Conservation (phyloP, 177 flowering plant species). For the Vitis hybrid region DNA sequence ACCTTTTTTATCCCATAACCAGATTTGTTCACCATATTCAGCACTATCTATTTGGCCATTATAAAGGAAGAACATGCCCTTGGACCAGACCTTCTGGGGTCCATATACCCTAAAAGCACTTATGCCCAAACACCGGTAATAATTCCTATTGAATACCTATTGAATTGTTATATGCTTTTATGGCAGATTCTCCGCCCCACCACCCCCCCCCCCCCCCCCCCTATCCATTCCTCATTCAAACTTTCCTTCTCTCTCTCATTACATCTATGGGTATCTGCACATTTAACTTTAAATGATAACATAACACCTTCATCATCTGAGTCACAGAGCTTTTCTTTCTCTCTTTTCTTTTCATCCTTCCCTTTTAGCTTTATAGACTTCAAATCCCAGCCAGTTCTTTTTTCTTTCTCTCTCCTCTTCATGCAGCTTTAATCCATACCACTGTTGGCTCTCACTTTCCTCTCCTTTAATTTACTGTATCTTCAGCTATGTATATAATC, state of each 20-base stretch:
- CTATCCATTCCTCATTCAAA: neutral
- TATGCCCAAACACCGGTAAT: neutral
- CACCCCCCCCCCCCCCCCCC: constrained; percentile 2
- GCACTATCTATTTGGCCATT: constrained; percentile 8
- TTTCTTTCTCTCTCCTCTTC: neutral
- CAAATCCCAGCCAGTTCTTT: neutral
- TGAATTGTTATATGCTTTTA: constrained; percentile 4
- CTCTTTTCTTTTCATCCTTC: constrained; percentile 1
- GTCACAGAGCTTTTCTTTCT: neutral
- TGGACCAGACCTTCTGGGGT: constrained; percentile 14
- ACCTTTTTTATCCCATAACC: neutral
- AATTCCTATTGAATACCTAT: neutral
- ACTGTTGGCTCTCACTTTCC: neutral
- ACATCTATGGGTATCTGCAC: neutral
- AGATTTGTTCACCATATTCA: neutral
- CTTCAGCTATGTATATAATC: neutral
- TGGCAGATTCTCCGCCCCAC: constrained; percentile 11
- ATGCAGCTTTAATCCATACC: constrained; percentile 1
- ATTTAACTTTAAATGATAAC: neutral
- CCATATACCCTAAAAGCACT: constrained; percentile 7
- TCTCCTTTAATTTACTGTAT: no score
- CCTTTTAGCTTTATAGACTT: neutral
- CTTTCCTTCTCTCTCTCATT: neutral
- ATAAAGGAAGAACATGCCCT: constrained; percentile 19
- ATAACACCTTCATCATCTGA: neutral